Conservation (phyloP, 2,329 filamentous ascomycete species). For the Rhinocladiella mackenziei region DNA sequence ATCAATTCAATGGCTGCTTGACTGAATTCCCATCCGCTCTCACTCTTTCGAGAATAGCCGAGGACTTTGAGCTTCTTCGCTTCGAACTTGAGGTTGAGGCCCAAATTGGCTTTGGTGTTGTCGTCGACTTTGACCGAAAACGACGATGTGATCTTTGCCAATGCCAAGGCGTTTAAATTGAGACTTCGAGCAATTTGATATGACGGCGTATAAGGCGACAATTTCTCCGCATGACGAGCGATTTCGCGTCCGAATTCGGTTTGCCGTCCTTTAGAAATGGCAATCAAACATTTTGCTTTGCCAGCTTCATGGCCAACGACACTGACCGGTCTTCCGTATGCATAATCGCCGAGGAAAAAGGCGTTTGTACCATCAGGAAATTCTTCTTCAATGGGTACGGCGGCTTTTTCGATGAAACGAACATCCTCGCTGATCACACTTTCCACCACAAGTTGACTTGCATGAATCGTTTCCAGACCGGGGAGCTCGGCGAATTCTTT, state of each 20-base stretch:
- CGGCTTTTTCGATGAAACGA: conserved; percentile 84
- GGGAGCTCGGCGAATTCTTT: conserved; percentile 89
- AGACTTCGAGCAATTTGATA: conserved; percentile 83
- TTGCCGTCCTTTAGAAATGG: conserved; percentile 67
- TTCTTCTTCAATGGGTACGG: conserved; percentile 85
- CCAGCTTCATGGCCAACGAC: conserved; percentile 69
- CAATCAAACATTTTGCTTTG: conserved; percentile 76
- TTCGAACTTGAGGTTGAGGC: conserved; percentile 95
- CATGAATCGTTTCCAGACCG: conserved; percentile 82
- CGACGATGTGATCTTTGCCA: conserved; percentile 94
- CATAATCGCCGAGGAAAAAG: conserved; percentile 92
- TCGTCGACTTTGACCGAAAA: conserved; percentile 82
- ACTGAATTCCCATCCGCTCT: conserved; percentile 94
- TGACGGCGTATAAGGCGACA: conserved; percentile 76
- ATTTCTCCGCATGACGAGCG: conserved; percentile 64
- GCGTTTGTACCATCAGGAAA: conserved; percentile 77
- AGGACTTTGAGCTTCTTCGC: conserved; percentile 92
- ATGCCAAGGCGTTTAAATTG: conserved; percentile 74
- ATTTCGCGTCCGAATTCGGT: conserved; percentile 75
- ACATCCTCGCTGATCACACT: conserved; percentile 85
- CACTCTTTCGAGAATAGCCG: conserved; percentile 83
- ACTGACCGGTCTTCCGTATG: conserved; percentile 85
- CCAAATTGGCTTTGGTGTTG: conserved; percentile 83
- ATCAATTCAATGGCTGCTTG: conserved; percentile 75
- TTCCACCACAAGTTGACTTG: conserved; percentile 86